Evolutionary conservation across 2,329 filamentous ascomycete genomes (phyloP).

Genomic region (Trichophyton mentagrophytes): DNA sequence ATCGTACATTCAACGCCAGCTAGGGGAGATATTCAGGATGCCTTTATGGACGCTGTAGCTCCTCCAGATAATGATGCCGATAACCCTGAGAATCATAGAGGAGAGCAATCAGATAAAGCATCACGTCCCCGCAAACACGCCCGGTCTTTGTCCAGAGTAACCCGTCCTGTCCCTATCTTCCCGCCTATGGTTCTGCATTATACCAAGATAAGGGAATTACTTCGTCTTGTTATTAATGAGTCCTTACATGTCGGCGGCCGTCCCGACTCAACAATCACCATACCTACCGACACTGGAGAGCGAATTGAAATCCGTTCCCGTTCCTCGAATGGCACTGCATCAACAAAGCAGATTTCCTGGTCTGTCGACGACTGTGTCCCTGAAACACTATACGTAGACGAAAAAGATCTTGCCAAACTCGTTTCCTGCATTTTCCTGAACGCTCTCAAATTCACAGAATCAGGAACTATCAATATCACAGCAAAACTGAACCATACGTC

Average conservation of each 20-base stretch:
- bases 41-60: constrained; percentile 27
- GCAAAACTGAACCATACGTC: constrained; percentile 40
- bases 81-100: constrained; percentile 77
- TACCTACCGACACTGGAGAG: constrained; percentile 34
- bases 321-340: constrained; percentile 32
- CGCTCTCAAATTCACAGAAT: constrained; percentile 58
- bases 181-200: constrained; percentile 27
- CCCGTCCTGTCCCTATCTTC: constrained; percentile 20
- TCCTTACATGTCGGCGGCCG: constrained; percentile 37
- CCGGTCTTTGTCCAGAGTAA: constrained; percentile 25
- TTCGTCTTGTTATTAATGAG: constrained; percentile 37
- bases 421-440: constrained; percentile 53
- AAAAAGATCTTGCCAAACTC: constrained; percentile 50
- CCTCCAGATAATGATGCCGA: constrained; percentile 46
- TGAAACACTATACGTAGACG: constrained; percentile 41
- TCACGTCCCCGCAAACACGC: constrained; percentile 10
- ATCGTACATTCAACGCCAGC: constrained; percentile 26
- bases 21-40: constrained; percentile 24
- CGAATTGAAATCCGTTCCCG: constrained; percentile 34
- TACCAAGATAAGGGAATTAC: constrained; percentile 34
- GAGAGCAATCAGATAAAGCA: background rate
- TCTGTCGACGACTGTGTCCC: constrained; percentile 36
- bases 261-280: constrained; percentile 35
- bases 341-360: constrained; percentile 36
- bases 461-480: constrained; percentile 46